Evolutionary conservation across 1,284 basidiomycete species (phyloP).

Genomic region (Ceratobasidium sp.): DNA sequence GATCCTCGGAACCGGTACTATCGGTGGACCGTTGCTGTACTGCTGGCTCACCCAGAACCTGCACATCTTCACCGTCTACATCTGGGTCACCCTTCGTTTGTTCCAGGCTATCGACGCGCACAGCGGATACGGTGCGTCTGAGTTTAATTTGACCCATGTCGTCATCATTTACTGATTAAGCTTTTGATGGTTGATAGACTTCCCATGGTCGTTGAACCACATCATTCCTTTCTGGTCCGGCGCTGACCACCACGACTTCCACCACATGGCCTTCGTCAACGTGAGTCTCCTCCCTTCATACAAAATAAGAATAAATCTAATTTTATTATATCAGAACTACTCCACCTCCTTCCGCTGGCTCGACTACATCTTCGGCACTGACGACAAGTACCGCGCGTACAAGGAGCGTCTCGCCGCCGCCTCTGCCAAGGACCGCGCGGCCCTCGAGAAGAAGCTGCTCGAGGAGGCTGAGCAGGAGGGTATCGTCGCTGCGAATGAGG

Average conservation of each 20-base stretch:
- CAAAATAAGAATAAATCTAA: neutral
- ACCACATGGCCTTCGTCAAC: constrained; percentile 92
- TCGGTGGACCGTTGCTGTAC: constrained; percentile 89
- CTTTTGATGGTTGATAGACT: constrained; percentile 68
- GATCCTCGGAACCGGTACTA: constrained; percentile 87
- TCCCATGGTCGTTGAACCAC: constrained; percentile 97
- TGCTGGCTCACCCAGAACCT: constrained; percentile 79
- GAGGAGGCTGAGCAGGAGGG: constrained; percentile 80
- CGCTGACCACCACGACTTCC: constrained; percentile 98
- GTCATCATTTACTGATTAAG: neutral
- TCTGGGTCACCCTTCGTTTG: constrained; percentile 94
- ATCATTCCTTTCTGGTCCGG: constrained; percentile 98
- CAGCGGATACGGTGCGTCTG: constrained; percentile 86
- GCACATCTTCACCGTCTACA: constrained; percentile 93
- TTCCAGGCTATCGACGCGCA: constrained; percentile 99
- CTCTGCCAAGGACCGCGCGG: constrained; percentile 62
- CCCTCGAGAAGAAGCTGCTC: constrained; percentile 71
- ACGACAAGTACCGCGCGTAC: constrained; percentile 86
- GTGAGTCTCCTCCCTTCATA: constrained; percentile 20
- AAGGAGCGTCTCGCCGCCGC: constrained; percentile 69
- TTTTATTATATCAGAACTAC: constrained; percentile 69
- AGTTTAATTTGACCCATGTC: neutral
- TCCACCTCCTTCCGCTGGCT: constrained; percentile 95
- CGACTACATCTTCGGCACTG: constrained; percentile 88
- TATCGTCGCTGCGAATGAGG: constrained; percentile 75